Evolutionary conservation across 148 eudicot species (phyloP).

Genomic region (Tetragonia tetragonoides): DNA sequence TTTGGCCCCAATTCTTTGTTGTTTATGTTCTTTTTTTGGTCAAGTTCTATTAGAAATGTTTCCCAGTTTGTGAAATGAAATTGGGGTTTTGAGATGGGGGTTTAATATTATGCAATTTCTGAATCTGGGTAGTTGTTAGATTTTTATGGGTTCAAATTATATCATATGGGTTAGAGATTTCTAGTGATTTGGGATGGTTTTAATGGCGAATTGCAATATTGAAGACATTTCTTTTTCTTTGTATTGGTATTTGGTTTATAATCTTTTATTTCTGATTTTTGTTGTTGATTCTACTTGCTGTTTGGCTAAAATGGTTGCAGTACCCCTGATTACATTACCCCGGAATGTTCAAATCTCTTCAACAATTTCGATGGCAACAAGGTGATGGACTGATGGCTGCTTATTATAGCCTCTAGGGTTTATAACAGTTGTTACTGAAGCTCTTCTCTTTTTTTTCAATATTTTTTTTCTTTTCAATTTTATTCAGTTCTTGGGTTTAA

Average conservation of each 20-base stretch:
- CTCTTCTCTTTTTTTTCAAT: too few species aligned
- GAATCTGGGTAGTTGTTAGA: not conserved
- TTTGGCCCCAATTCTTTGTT: slow-evolving; percentile 3
- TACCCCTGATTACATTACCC: slow-evolving; percentile 93
- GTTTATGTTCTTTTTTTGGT: not conserved
- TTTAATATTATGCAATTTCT: not conserved
- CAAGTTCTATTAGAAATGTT: too few species aligned
- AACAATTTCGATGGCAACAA: slow-evolving; percentile 53
- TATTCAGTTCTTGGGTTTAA: too few species aligned
- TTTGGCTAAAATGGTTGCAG: slow-evolving; percentile 39
- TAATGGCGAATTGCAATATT: too few species aligned
- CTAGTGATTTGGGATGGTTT: not conserved
- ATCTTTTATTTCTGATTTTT: not conserved
- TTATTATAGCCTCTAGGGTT: not conserved
- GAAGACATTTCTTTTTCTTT: too few species aligned
- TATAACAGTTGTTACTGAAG: not conserved
- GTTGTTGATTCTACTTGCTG: not conserved
- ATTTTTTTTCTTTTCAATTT: too few species aligned
- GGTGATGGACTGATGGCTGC: slow-evolving; percentile 43
- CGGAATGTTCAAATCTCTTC: slow-evolving; percentile 55
- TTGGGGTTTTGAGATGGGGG: not conserved
- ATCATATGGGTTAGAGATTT: too few species aligned
- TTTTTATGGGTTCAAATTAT: not conserved
- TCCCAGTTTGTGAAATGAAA: not conserved
- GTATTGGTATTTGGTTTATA: not conserved